These are phyloP conservation scores for Cryphonectria japonica DNA, from an alignment of 2,329 filamentous ascomycete genomes.

Conservation along the genomic window DNA sequence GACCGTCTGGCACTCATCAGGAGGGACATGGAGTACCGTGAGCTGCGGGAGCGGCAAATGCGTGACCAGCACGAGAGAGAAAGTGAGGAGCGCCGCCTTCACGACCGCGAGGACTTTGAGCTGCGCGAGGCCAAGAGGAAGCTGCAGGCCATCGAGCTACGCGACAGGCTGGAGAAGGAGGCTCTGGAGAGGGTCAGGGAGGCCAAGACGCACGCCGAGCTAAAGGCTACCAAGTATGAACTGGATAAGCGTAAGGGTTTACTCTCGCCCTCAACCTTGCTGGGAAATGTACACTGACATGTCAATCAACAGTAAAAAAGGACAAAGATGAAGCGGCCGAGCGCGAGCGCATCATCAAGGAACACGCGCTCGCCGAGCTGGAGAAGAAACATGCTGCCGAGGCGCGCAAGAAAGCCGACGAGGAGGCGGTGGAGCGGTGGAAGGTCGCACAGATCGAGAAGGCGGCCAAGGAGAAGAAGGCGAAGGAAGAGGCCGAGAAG, in stretches of 20 bases:
- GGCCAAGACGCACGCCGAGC: conserved; percentile 51
- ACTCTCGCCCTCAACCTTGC: not conserved
- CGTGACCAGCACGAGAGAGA: conserved; percentile 29
- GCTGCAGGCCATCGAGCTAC: conserved; percentile 44
- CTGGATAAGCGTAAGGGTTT: conserved; percentile 43
- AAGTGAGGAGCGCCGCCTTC: conserved; percentile 32
- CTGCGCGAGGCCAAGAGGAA: conserved; percentile 45
- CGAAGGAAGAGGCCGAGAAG: conserved; percentile 53
- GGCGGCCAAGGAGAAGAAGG: conserved; percentile 49
- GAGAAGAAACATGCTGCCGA: conserved; percentile 49
- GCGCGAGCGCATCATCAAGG: conserved; percentile 55
- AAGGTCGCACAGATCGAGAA: conserved; percentile 54
- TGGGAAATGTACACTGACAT: not conserved
- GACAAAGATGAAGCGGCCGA: conserved; percentile 52
- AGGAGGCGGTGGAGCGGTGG: conserved; percentile 56
- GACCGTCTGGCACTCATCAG: conserved; percentile 43
- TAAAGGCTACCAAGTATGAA: conserved; percentile 53
- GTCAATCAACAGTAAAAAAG: conserved; percentile 40
- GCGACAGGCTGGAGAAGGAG: conserved; percentile 40
- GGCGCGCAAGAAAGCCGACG: conserved; percentile 51
- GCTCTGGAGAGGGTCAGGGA: conserved; percentile 45
- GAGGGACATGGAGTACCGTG: conserved; percentile 45
- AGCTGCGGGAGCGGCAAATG: conserved; percentile 22
- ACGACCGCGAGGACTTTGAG: conserved; percentile 39
- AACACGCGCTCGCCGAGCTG: conserved; percentile 54